Evolutionary conservation across 441 rosid species (phyloP), one percentile per base, ranked within the genome.

Genomic region (Eruca vesicaria): DNA sequence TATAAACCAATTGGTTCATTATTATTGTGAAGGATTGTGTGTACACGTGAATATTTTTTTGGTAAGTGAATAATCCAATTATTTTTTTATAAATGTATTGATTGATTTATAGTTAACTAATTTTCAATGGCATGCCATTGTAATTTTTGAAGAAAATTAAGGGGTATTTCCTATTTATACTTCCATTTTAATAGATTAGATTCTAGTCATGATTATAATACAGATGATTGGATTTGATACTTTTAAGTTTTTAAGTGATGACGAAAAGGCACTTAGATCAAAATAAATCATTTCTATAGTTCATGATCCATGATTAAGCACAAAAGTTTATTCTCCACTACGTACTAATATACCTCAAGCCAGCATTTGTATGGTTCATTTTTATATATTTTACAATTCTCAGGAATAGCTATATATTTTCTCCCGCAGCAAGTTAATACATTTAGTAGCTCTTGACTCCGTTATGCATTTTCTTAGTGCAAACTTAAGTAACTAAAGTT

Each of bases 291-390:
- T 63, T 38, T 41, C 58, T 69, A 69, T 63, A 31, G 32, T 69
- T 63, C 50, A 63, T 63, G 19, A 23, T 32, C 63, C 56, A 36
- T 74, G 60, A 74, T 66, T 66, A 66, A 59, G 45, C 45, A 14
- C 5, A 74, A 67, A 66, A 67, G 73, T 5, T 60, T n/a, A n/a
- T n/a, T n/a, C 32, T 50, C 78, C 56, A 60, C 55, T 57, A 48
- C 61, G 55, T 48, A 50, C 68, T 19, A 65, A 64, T 15, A 36
- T 35, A 21, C 32, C 18, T 12, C 29, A 28, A 28, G n/a, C n/a
- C n/a, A n/a, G n/a, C n/a, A n/a, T n/a, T n/a, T n/a, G n/a, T n/a
- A n/a, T n/a, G n/a, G n/a, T 28, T 28, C 5, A 28, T 3, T 28
- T 28, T 28, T 28, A 28, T 28, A 28, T 7, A 48, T 48, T 53